These are phyloP conservation scores for Cubamyces sp. DNA, from an alignment of 768 basidiomycete species.

Conservation along the genomic window DNA sequence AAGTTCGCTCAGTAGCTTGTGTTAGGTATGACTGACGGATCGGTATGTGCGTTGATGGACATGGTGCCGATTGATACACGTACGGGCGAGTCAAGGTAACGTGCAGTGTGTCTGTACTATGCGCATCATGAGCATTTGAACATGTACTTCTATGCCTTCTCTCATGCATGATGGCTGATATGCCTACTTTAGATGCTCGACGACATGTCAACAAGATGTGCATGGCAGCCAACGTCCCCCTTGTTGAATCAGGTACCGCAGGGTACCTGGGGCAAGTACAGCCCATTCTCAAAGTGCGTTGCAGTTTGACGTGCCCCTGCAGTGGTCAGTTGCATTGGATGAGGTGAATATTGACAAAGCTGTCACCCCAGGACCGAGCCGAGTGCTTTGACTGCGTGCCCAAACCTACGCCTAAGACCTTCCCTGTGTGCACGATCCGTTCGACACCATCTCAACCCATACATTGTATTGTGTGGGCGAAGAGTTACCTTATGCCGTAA, in stretches of 20 bases:
- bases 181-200: slow-evolving; percentile 72
- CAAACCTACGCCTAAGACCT: slow-evolving; percentile 91
- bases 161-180: not conserved
- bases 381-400: slow-evolving; percentile 98
- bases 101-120: too few species aligned
- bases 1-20: too few species aligned
- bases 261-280: slow-evolving; percentile 98
- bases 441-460: slow-evolving; percentile 97
- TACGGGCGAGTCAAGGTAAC: too few species aligned
- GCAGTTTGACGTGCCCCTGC: not conserved
- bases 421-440: slow-evolving; percentile 97
- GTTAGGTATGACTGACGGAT: too few species aligned
- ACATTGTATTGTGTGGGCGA: slow-evolving; percentile 99
- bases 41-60: too few species aligned
- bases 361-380: slow-evolving; percentile 64
- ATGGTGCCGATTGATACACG: too few species aligned
- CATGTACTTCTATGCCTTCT: not conserved
- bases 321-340: not conserved
- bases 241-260: slow-evolving; percentile 96
- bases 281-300: slow-evolving; percentile 79
- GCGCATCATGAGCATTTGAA: too few species aligned
- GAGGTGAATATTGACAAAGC: not conserved
- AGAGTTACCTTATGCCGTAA: slow-evolving; percentile 92
- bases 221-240: slow-evolving; percentile 85
- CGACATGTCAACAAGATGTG: slow-evolving; percentile 98